These are phyloP conservation scores for Lichtheimia corymbifera DNA, from an alignment of 371 early-diverging fungal species.

Conservation along the genomic window DNA sequence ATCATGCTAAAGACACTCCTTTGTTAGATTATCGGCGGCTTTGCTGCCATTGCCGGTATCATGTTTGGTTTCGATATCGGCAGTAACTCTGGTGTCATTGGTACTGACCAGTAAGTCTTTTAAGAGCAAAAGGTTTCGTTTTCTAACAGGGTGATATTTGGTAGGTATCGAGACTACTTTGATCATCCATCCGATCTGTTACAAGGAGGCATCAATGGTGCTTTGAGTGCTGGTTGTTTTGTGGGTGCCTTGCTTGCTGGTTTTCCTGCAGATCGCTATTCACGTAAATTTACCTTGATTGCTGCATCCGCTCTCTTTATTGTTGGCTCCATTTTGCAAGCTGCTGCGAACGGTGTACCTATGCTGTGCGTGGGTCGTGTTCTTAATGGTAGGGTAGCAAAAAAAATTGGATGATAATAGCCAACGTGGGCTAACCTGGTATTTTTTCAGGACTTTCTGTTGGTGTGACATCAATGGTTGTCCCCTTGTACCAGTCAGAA, in stretches of 20 bases:
- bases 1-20: not conserved
- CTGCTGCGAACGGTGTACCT: constrained; percentile 33
- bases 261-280: constrained; percentile 29
- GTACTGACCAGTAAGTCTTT: constrained; percentile 44
- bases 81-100: constrained; percentile 59
- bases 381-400: constrained; percentile 20
- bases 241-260: constrained; percentile 32
- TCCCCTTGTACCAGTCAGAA: constrained; percentile 80
- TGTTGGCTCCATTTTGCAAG: constrained; percentile 29
- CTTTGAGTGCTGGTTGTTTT: constrained; percentile 37
- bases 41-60: constrained; percentile 62
- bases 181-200: constrained; percentile 48
- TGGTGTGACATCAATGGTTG: constrained; percentile 65
- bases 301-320: constrained; percentile 28
- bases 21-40: constrained; percentile 51
- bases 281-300: constrained; percentile 34
- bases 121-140: not conserved
- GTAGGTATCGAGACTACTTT: constrained; percentile 57
- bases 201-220: constrained; percentile 66
- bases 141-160: not conserved
- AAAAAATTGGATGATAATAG: not conserved
- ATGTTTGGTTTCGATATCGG: constrained; percentile 68
- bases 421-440: not conserved
- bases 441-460: constrained; percentile 31
- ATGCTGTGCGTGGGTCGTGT: constrained; percentile 35